Conservation (phyloP, 208 protist genomes). For the Porcisia deanei region DNA sequence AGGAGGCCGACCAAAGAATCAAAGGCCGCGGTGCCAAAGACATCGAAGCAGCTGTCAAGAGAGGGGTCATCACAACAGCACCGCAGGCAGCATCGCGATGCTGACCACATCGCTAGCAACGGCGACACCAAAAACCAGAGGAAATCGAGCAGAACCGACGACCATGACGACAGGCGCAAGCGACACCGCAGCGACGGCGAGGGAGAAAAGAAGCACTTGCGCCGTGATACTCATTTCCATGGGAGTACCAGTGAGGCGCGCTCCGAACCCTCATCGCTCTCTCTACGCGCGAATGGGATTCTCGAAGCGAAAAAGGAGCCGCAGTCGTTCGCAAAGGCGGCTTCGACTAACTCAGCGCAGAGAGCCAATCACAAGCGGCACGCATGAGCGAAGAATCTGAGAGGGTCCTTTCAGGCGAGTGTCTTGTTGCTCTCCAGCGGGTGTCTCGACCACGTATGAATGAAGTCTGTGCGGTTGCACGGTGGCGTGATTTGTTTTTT, state of each 20-base stretch:
- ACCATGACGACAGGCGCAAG: background rate
- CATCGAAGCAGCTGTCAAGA: background rate
- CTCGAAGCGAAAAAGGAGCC: slow-evolving; percentile 19
- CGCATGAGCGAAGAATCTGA: background rate
- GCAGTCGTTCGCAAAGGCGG: slow-evolving; percentile 6
- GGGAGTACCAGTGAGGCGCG: background rate
- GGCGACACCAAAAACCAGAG: background rate
- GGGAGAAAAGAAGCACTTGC: background rate
- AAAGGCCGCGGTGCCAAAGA: background rate
- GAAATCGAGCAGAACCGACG: slow-evolving; percentile 5
- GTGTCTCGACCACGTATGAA: background rate
- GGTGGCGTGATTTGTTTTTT: background rate
- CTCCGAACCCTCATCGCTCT: background rate
- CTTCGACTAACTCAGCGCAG: background rate
- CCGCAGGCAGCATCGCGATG: background rate
- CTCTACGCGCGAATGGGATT: background rate
- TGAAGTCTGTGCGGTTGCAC: background rate
- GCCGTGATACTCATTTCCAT: background rate
- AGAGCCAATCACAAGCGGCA: background rate
- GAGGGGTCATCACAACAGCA: background rate
- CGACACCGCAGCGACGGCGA: slow-evolving; percentile 7
- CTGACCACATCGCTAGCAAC: background rate
- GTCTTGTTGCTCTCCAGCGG: background rate
- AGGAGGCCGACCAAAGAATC: slow-evolving; percentile 1
- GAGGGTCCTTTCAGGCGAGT: background rate